Conservation (phyloP, 2,329 filamentous ascomycete species). For the Alternaria atra region DNA sequence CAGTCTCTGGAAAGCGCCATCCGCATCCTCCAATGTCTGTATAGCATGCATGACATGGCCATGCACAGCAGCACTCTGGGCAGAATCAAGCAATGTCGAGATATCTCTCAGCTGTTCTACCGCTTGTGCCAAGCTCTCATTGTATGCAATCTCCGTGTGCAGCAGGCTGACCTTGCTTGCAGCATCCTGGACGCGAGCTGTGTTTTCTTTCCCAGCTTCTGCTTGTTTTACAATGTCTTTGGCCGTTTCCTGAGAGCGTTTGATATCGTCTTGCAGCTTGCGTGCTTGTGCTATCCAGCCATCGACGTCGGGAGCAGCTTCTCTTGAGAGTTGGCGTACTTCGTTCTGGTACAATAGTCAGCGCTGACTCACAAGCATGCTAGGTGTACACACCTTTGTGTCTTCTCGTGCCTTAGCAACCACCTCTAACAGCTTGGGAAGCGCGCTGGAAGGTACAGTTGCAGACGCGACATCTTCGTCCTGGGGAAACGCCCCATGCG, state of each 20-base stretch:
- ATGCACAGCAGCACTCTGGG: conserved; percentile 56
- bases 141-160: conserved; percentile 68
- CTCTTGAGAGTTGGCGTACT: conserved; percentile 78
- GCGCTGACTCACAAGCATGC: neutral
- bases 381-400: conserved; percentile 57
- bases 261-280: conserved; percentile 84
- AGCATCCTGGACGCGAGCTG: conserved; percentile 70
- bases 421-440: conserved; percentile 61
- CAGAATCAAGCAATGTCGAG: conserved; percentile 59
- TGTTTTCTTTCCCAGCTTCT: conserved; percentile 71
- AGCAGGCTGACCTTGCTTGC: conserved; percentile 64
- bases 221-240: conserved; percentile 82
- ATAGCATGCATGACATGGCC: conserved; percentile 59
- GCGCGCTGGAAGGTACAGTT: conserved; percentile 58
- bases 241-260: conserved; percentile 79
- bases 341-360: conserved; percentile 63
- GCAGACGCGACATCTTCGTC: conserved; percentile 64
- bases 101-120: conserved; percentile 62
- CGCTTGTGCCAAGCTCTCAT: conserved; percentile 60
- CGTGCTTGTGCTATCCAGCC: conserved; percentile 88
- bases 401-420: conserved; percentile 63
- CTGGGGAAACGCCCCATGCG: conserved; percentile 65
- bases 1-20: conserved; percentile 66
- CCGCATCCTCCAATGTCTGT: conserved; percentile 58
- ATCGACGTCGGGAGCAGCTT: conserved; percentile 80